Percentiles rank a stretch among this genome's conserved stretches.
These are phyloP conservation scores for Silene latifolia DNA, from an alignment of 148 eudicot genomes.

Conservation along the genomic window DNA sequence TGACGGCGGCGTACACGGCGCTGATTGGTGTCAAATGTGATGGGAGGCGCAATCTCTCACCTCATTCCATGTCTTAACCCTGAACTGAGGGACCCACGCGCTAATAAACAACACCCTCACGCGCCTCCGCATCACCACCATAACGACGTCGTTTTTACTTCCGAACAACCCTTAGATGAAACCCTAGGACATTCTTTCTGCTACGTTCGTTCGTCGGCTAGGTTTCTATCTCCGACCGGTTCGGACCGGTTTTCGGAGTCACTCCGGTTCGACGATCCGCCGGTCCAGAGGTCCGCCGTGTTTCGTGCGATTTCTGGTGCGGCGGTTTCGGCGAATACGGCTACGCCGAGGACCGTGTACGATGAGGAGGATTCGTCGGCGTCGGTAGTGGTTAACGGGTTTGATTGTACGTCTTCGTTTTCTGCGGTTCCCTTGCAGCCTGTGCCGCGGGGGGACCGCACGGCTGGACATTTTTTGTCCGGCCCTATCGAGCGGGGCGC, in stretches of 20 bases:
- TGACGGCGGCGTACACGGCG: not conserved
- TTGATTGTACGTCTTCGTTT: slow-evolving; percentile 83
- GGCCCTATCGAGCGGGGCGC: slow-evolving; percentile 98
- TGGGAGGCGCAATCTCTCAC: slow-evolving; percentile 81
- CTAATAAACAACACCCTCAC: not conserved
- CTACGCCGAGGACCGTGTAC: slow-evolving; percentile 66
- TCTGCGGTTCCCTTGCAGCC: slow-evolving; percentile 75
- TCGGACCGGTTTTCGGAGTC: slow-evolving; percentile 88
- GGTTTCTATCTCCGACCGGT: slow-evolving; percentile 76
- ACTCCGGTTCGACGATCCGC: slow-evolving; percentile 53
- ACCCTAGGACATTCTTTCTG: slow-evolving; percentile 97
- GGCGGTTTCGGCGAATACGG: slow-evolving; percentile 79
- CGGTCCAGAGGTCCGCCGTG: slow-evolving; percentile 25
- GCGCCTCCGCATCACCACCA: not conserved
- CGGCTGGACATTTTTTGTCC: slow-evolving; percentile 66
- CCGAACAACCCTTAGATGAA: slow-evolving; percentile 64
- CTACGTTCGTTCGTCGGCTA: slow-evolving; percentile 80
- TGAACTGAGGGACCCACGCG: slow-evolving; percentile 15
- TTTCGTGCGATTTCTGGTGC: slow-evolving; percentile 89
- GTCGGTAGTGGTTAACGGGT: slow-evolving; percentile 59
- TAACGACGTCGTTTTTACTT: slow-evolving; percentile 31
- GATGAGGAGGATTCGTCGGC: slow-evolving; percentile 27
- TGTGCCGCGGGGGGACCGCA: slow-evolving; percentile 50
- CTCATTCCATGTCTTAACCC: slow-evolving; percentile 79
- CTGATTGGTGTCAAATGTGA: slow-evolving; percentile 48